Percentiles rank a stretch among this genome's conserved stretches.
Evolutionary conservation across 1,284 basidiomycete species (phyloP).

Genomic region (Ceratobasidium theobromae): DNA sequence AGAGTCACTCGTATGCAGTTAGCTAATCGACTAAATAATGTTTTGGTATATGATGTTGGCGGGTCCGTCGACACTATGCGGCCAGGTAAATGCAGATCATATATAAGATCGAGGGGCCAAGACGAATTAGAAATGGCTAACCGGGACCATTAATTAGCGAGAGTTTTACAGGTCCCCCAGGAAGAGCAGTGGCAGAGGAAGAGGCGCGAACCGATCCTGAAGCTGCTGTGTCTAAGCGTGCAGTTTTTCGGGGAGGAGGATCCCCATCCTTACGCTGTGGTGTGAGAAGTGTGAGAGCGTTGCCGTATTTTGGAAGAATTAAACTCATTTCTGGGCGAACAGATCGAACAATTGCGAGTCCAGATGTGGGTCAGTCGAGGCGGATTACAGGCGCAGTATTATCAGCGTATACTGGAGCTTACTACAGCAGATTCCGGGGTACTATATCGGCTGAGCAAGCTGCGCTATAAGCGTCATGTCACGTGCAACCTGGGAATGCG

Average conservation of each 20-base stretch:
- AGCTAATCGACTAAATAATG: constrained; percentile 6
- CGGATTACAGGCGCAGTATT: too few relatives aligned
- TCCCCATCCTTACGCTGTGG: constrained; percentile 32
- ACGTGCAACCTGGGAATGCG: neutral
- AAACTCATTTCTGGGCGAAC: constrained; percentile 4
- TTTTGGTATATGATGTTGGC: constrained; percentile 31
- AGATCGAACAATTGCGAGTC: neutral
- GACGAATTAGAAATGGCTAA: constrained; percentile 25
- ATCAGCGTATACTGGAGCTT: too few relatives aligned
- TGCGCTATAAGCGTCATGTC: neutral
- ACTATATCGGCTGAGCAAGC: neutral
- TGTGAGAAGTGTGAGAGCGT: constrained; percentile 30
- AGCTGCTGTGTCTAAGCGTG: constrained; percentile 51
- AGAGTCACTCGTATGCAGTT: constrained; percentile 49
- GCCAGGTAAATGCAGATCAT: constrained; percentile 41
- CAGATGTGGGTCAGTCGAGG: too few relatives aligned
- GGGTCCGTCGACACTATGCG: constrained; percentile 21
- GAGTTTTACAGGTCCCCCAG: constrained; percentile 29
- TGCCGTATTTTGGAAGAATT: constrained; percentile 16
- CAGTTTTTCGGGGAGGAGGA: constrained; percentile 63
- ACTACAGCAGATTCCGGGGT: too few relatives aligned
- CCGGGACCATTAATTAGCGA: constrained; percentile 2
- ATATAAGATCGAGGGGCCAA: constrained; percentile 38
- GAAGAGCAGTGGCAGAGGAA: constrained; percentile 60
- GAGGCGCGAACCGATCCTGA: constrained; percentile 48